phyloP scores from a whole-genome alignment of 2,329 filamentous ascomycete species.

The Aureobasidium musti region DNA sequence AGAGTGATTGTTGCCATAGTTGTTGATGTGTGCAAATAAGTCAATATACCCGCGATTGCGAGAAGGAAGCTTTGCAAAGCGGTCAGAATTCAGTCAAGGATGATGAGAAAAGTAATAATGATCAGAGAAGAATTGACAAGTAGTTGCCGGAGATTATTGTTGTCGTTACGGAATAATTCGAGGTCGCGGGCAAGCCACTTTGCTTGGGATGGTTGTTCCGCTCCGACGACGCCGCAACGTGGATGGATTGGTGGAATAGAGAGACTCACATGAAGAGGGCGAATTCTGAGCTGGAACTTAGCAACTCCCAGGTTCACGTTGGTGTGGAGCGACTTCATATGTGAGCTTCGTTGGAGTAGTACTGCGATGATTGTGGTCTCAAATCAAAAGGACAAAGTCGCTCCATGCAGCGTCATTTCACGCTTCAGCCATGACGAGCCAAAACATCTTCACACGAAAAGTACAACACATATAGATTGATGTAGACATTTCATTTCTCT shows the following conservation, averaged over 20 bases:
- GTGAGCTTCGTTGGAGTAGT: neutral
- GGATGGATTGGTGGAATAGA: no score
- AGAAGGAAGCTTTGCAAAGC: neutral
- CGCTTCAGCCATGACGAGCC: neutral
- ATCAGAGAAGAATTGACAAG: neutral
- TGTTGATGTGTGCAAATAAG: slow-evolving; percentile 6
- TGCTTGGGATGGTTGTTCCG: no score
- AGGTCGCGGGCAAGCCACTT: neutral
- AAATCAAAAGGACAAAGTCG: neutral
- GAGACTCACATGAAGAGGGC: no score
- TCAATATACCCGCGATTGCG: neutral
- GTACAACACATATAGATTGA: neutral
- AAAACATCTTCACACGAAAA: neutral
- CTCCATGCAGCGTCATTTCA: slow-evolving; percentile 1
- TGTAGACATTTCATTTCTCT: neutral
- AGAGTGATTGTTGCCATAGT: slow-evolving; percentile 26
- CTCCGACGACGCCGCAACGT: no score
- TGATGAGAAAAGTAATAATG: neutral
- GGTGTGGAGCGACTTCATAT: neutral
- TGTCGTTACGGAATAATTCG: slow-evolving; percentile 8
- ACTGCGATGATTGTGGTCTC: no score
- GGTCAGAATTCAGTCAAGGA: neutral
- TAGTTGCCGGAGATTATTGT: neutral
- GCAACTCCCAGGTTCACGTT: no score
- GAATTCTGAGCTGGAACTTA: no score